Evolutionary conservation across 2,329 filamentous ascomycete species (phyloP), one percentile per base, ranked within the genome.

Genomic region (Arthrobotrys iridis): DNA sequence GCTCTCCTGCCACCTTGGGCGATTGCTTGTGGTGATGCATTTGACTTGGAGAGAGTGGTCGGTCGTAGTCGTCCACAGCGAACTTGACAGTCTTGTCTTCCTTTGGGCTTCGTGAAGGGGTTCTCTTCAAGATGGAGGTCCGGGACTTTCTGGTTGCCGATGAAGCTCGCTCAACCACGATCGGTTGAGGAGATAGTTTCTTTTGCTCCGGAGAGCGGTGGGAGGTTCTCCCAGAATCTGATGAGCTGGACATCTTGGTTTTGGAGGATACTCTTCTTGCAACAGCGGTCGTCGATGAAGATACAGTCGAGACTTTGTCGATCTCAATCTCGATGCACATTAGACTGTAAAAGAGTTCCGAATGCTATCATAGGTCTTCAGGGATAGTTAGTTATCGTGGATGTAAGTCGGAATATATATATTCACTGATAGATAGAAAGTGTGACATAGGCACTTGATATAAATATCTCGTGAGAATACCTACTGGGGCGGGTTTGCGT

Each of bases 281-380:
- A 50, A 68, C 63, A 37, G 63, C 57, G 11, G 70, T 75, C 1
- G 70, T 75, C 55, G 70, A 75, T 63, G 70, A 67, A 20, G 70
- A 74, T 46, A 67, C 62, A 26, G 71, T 68, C 40, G 71, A 68
- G 57, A 68, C 71, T 75, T 75, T 75, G 52, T 75, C 71, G 41
- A 75, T 68, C 50, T 75, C 71, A 48, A 75, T 68, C 63, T 75
- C 71, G 48, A 75, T 63, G 58, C 71, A 75, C 71, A 75, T 75
- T 64, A 63, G 58, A 63, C 15, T n/a, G 13, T 46, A 48, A 18
- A 62, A 20, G 18, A 28, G 30, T 26, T 58, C 63, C 22, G 37
- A 24, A 18, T 37, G 58, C 10, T 57, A 46, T 75, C 63, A 75
- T 67, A 58, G 48, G 58, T 46, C 58, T 57, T 60, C 13, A n/a